Conservation (phyloP, 2,329 filamentous ascomycete genomes). For the Peltaster fructicola region DNA sequence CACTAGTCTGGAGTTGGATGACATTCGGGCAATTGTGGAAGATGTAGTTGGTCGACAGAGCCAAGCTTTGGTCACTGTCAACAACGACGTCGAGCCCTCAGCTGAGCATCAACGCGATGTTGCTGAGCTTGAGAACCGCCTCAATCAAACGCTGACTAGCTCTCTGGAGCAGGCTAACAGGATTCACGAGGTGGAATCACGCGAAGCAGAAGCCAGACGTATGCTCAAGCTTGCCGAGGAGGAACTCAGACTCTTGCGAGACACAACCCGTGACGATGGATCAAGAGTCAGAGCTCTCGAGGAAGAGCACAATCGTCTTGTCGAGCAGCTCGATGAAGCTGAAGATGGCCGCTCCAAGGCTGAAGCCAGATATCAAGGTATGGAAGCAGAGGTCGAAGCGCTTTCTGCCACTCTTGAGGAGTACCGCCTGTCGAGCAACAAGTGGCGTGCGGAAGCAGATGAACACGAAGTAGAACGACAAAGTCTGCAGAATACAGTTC, state of each 20-base stretch:
- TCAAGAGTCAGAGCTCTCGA: constrained; percentile 24
- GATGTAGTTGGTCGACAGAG: constrained; percentile 16
- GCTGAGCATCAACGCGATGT: constrained; percentile 12
- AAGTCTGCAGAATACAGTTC: constrained; percentile 40
- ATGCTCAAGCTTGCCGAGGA: constrained; percentile 32
- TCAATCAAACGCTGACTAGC: constrained; percentile 18
- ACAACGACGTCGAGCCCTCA: constrained; percentile 10
- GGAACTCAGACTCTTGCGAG: constrained; percentile 28
- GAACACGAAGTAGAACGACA: constrained; percentile 44
- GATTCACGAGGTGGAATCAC: constrained; percentile 22
- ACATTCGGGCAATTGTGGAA: constrained; percentile 21
- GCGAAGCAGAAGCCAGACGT: constrained; percentile 26
- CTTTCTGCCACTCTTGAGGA: constrained; percentile 45
- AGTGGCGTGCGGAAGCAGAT: constrained; percentile 42
- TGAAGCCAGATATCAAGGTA: constrained; percentile 16
- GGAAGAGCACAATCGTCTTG: constrained; percentile 24
- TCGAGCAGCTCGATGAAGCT: constrained; percentile 22
- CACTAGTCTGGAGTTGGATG: constrained; percentile 27
- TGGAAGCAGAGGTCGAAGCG: constrained; percentile 42
- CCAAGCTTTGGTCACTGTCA: constrained; percentile 13
- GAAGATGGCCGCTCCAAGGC: constrained; percentile 12
- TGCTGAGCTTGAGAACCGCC: constrained; percentile 14
- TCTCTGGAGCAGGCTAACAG: constrained; percentile 25
- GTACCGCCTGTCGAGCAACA: constrained; percentile 41
- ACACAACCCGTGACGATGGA: constrained; percentile 25